A percentile compares a stretch with the other conserved stretches of the same genome.
These are phyloP conservation scores for Citrus unshiu DNA, from an alignment of 345 rosid genomes.

Conservation along the genomic window DNA sequence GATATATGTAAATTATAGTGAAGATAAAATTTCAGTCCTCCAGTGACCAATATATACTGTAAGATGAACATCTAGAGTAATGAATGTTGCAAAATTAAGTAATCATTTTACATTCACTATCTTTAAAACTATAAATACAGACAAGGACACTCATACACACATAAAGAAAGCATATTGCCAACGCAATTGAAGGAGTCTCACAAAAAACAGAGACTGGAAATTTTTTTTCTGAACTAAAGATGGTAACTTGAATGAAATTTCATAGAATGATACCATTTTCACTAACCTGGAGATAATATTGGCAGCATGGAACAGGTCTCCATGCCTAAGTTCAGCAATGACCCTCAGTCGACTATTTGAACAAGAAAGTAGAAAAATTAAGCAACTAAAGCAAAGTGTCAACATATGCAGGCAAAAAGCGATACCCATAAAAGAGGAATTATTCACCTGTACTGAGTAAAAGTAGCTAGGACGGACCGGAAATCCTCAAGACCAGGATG, in stretches of 20 bases:
- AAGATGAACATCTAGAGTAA: not conserved
- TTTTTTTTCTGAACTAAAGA: not conserved
- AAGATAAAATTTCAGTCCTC: not conserved
- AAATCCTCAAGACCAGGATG: slow-evolving; percentile 50
- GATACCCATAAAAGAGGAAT: not conserved
- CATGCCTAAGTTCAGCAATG: slow-evolving; percentile 56
- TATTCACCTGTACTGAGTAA: slow-evolving; percentile 52
- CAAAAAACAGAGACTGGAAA: not conserved
- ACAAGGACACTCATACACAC: not conserved
- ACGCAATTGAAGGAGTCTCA: not conserved
- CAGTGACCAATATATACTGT: not conserved
- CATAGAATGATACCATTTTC: not conserved
- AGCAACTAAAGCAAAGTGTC: slow-evolving; percentile 5
- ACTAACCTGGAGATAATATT: slow-evolving; percentile 58
- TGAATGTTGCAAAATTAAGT: not conserved
- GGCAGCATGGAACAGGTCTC: slow-evolving; percentile 46
- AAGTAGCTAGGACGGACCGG: slow-evolving; percentile 40
- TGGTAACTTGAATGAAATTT: not conserved
- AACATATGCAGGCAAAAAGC: not conserved
- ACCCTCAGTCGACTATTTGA: slow-evolving; percentile 49
- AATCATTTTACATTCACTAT: not conserved
- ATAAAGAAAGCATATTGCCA: not conserved
- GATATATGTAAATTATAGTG: not conserved
- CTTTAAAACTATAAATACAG: not conserved
- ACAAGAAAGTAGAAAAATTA: slow-evolving; percentile 4